Base-by-base conservation (phyloP, 2,329 filamentous ascomycete genomes). In the Fusarium robinianum region DNA sequence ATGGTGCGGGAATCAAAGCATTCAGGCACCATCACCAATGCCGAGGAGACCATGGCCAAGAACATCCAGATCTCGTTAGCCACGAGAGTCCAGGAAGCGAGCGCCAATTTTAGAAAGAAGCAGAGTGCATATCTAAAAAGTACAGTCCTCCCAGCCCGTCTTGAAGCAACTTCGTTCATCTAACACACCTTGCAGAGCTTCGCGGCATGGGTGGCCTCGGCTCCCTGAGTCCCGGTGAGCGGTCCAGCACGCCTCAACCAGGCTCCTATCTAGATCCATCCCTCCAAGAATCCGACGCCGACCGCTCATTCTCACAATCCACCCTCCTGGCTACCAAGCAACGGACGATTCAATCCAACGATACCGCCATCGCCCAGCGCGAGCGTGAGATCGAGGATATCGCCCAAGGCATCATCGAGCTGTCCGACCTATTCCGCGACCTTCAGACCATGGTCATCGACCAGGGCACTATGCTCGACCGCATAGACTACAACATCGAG, bases 401-500 rank as follows among this genome's bases (percentile, higher is more conserved):
- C 53, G 94, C 94, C 3, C 91, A 96, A 66, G 92, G 94, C 45
- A 97, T 99, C 68, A 97, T 99, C 62, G 92, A 97, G 65, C 76
- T 99, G 6, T 89, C 92, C 4, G 94, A 96, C 66, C 89, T 99
- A 36, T 99, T 99, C 74, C 89, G 95, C 51, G 94, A 99, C 62
- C 75, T 99, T 19, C 94, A 99, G 69, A 85, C 79, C 33, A 97
- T 99, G 91, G 90, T 95, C 58, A 91, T 95, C 55, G 88, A 94
- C 64, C 88, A 94, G 67, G 90, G 90, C 39, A 94, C 89, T 10
- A 88, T 95, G 80, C 78, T 96, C 15, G 91, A 95, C 68, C 85
- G 94, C 62, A 95, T 95, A 61, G 95, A 99, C 69, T 99, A 96
- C 72, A 99, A 99, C 61, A 90, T 99, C 39, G 94, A 99, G 71